Evolutionary conservation across 306 rosid species (phyloP).

Genomic region (Cucurbita argyrosperma): DNA sequence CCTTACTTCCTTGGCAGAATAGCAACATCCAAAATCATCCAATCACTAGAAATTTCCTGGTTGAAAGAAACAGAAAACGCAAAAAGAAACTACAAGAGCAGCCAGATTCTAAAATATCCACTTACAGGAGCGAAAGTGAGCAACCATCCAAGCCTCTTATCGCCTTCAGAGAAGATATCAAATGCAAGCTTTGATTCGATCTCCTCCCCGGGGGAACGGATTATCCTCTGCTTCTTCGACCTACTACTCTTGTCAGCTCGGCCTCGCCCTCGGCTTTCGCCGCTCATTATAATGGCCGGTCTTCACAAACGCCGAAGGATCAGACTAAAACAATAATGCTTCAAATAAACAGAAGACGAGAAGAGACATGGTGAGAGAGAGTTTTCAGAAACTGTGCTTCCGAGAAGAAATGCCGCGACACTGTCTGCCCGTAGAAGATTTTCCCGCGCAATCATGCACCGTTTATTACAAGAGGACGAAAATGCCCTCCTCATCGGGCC

Average conservation of each 20-base stretch:
- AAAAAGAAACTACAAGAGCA: not conserved
- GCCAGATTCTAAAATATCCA: not conserved
- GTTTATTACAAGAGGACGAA: not conserved
- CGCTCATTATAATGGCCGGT: slow-evolving; percentile 20
- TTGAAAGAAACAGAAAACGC: not conserved
- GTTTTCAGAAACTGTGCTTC: not conserved
- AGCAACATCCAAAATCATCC: not conserved
- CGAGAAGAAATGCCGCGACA: not conserved
- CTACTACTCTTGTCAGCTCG: slow-evolving; percentile 23
- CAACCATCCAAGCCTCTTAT: slow-evolving; percentile 84
- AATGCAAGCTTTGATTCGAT: slow-evolving; percentile 74
- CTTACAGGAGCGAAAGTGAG: slow-evolving; percentile 69
- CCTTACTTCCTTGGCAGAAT: not conserved
- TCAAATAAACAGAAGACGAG: not conserved
- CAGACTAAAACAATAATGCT: not conserved
- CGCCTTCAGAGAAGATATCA: slow-evolving; percentile 75
- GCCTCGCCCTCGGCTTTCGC: slow-evolving; percentile 43
- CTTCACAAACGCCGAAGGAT: not conserved
- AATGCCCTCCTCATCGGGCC: not conserved
- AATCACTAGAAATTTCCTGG: not conserved
- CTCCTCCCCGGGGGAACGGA: slow-evolving; percentile 72
- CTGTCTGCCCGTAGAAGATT: not conserved
- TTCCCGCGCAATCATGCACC: not conserved
- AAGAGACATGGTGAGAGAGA: not conserved
- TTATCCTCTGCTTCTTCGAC: slow-evolving; percentile 53